Evolutionary conservation across 1,284 basidiomycete species (phyloP), one percentile per base, ranked within the genome.

Genomic region (Naganishia liquefaciens): DNA sequence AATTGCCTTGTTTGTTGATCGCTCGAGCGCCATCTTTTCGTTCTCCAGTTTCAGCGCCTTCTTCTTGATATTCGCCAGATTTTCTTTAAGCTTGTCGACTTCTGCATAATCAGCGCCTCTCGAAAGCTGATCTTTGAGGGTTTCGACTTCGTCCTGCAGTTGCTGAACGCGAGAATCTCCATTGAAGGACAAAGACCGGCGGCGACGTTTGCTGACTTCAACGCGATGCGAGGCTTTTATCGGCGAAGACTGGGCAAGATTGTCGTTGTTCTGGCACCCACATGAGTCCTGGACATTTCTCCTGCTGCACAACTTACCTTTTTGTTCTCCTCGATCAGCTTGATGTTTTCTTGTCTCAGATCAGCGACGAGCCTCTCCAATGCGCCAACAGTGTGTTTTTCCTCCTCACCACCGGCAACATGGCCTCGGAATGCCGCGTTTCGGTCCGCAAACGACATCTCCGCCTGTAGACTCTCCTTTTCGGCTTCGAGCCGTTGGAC

Each of bases 11-110:
- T 70, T 70, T 4, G 70, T 61, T 1, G 69, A 62, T n/a, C 73
- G 68, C 67, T 79, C 75, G 0, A 73, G 37, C 0, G 76, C 76
- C 53, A 79, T 70, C 54, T 75, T 75, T 64, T 75, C 74, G 68
- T 80, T 80, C 42, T 76, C 73, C 5, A 75, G 71, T 61, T 77
- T 75, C 68, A 78, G 71, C 19, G 75, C 67, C 11, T 74, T 73
- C 2, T 67, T 63, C 43, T 72, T 71, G 2, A 70, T 67, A 3
- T 33, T 51, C 13, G 53, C 67, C 21, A 68, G 47, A 28, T 37
- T 64, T 11, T 50, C 57, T 40, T 64, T 64, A 23, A 68, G 53
- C 50, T 44, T 69, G 0, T 70, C 66, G 3, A 78, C 68, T 62
- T 78, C 74, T 10, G 39, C 44, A 6, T 44, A 44, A 30, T 58